These are phyloP conservation scores for Rhizoctonia solani DNA, from an alignment of 1,284 basidiomycete species.

Conservation along the genomic window DNA sequence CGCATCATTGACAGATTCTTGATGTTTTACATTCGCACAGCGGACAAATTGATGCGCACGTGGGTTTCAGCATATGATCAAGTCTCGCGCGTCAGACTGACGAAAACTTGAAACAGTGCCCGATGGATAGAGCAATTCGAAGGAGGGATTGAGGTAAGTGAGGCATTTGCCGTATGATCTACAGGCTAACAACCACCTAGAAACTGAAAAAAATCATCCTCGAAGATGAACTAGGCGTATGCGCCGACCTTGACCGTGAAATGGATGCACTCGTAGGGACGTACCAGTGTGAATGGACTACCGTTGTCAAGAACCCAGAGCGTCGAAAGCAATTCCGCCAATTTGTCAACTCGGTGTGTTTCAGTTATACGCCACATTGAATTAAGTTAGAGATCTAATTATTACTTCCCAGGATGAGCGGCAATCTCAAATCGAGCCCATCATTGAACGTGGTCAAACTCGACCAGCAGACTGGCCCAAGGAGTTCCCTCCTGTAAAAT, in stretches of 20 bases:
- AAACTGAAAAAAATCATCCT: slow-evolving; percentile 68
- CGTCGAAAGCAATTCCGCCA: slow-evolving; percentile 65
- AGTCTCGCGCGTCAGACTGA: background rate
- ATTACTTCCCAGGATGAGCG: slow-evolving; percentile 51
- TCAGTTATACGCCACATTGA: background rate
- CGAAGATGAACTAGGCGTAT: slow-evolving; percentile 78
- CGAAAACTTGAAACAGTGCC: slow-evolving; percentile 52
- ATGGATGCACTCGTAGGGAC: slow-evolving; percentile 70
- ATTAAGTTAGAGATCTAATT: background rate
- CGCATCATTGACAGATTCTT: slow-evolving; percentile 71
- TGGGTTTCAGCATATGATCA: background rate
- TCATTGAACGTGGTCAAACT: slow-evolving; percentile 65
- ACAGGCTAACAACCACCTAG: slow-evolving; percentile 44
- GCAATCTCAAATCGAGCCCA: slow-evolving; percentile 56
- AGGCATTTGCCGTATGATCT: too few species aligned
- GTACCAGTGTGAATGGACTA: slow-evolving; percentile 74
- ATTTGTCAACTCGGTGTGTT: slow-evolving; percentile 63
- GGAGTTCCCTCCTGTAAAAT: slow-evolving; percentile 54
- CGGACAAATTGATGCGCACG: slow-evolving; percentile 56
- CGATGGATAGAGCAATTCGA: slow-evolving; percentile 76
- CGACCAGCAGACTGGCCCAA: slow-evolving; percentile 75
- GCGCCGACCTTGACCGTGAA: slow-evolving; percentile 67
- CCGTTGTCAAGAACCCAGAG: slow-evolving; percentile 61
- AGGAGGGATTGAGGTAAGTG: slow-evolving; percentile 63
- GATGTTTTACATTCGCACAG: slow-evolving; percentile 74